Conservation (phyloP, 2,329 filamentous ascomycete genomes). For the Hypoxylon sp. region DNA sequence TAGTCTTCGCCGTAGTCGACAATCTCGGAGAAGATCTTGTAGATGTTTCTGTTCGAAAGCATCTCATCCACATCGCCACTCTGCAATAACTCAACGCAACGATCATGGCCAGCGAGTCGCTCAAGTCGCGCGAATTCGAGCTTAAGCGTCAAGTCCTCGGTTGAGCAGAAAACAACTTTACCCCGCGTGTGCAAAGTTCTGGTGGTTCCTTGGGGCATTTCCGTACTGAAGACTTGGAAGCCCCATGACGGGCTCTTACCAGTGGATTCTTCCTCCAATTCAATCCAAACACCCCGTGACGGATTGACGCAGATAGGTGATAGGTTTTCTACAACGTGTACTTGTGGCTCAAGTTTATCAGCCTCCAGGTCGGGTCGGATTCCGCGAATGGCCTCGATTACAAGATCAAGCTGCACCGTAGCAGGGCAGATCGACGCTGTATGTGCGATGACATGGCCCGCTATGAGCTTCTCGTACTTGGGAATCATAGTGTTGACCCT, state of each 20-base stretch:
- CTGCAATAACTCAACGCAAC: slow-evolving; percentile 43
- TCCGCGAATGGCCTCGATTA: slow-evolving; percentile 44
- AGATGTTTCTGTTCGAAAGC: slow-evolving; percentile 50
- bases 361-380: slow-evolving; percentile 41
- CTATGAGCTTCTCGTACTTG: slow-evolving; percentile 48
- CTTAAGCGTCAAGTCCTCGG: slow-evolving; percentile 20
- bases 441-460: slow-evolving; percentile 51
- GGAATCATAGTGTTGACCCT: slow-evolving; percentile 50
- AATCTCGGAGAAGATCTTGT: slow-evolving; percentile 48
- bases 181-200: slow-evolving; percentile 29
- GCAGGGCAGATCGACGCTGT: slow-evolving; percentile 51
- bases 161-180: slow-evolving; percentile 27
- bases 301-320: slow-evolving; percentile 34
- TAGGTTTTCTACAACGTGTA: slow-evolving; percentile 25
- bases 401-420: slow-evolving; percentile 48
- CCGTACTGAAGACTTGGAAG: slow-evolving; percentile 31
- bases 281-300: slow-evolving; percentile 29
- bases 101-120: slow-evolving; percentile 47
- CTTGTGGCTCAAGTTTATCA: slow-evolving; percentile 39
- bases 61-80: slow-evolving; percentile 44
- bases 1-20: slow-evolving; percentile 49
- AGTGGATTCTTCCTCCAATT: slow-evolving; percentile 28
- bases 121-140: slow-evolving; percentile 42
- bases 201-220: slow-evolving; percentile 19
- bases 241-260: slow-evolving; percentile 26